Percentiles rank a stretch among this genome's conserved stretches.
Conservation (phyloP, 345 rosid species). For the Erodium maritimum region DNA sequence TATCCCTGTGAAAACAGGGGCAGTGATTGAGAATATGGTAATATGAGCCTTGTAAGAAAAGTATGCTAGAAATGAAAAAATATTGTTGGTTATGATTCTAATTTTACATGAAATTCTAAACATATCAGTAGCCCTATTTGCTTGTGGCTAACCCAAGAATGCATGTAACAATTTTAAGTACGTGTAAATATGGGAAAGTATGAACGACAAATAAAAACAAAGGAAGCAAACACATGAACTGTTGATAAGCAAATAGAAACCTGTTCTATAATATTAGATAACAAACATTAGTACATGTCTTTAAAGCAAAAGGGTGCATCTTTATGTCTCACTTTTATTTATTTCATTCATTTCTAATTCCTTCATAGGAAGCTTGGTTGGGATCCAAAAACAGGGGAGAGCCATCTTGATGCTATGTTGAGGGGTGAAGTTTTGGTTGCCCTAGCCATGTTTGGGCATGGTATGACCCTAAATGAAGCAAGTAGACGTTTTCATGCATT, state of each 20-base stretch:
- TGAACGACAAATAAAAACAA: too few relatives aligned
- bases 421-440: constrained; percentile 88
- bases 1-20: neutral
- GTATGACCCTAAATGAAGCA: constrained; percentile 56
- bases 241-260: neutral
- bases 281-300: neutral
- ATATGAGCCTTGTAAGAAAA: neutral
- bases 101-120: too few relatives aligned
- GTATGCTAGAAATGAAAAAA: neutral
- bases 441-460: constrained; percentile 64
- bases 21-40: neutral
- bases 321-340: neutral
- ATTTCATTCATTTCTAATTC: constrained; percentile 3
- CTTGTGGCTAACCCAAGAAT: neutral
- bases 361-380: constrained; percentile 71
- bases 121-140: too few relatives aligned
- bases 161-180: neutral
- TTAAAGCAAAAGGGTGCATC: neutral
- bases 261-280: neutral
- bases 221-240: too few relatives aligned
- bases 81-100: neutral
- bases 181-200: too few relatives aligned
- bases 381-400: constrained; percentile 82
- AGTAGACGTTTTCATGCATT: constrained; percentile 58
- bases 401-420: constrained; percentile 83